phyloP scores from a whole-genome alignment of 306 rosid species.

The Lablab purpureus region DNA sequence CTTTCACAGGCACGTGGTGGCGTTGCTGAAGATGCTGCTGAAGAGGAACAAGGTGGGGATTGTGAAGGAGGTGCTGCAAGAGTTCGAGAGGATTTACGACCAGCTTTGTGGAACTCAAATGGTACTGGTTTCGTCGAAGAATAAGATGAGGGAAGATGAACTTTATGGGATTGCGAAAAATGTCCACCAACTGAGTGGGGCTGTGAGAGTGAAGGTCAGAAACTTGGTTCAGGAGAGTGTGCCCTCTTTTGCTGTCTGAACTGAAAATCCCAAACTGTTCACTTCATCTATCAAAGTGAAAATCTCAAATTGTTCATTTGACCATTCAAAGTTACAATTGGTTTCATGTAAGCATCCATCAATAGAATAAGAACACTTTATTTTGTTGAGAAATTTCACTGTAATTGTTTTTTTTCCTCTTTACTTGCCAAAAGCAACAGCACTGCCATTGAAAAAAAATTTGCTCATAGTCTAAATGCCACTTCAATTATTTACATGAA shows the following conservation, averaged over 20 bases:
- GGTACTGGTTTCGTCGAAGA: slow-evolving; percentile 62
- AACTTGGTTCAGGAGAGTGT: slow-evolving; percentile 50
- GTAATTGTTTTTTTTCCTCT: too few species aligned
- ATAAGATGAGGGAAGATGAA: slow-evolving; percentile 54
- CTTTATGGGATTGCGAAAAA: slow-evolving; percentile 60
- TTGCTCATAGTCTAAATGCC: too few species aligned
- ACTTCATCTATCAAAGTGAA: background rate
- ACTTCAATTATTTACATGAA: too few species aligned
- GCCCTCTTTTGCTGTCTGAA: slow-evolving; percentile 46
- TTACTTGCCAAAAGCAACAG: too few species aligned
- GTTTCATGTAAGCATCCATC: background rate
- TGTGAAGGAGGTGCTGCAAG: slow-evolving; percentile 63
- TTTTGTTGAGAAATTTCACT: too few species aligned
- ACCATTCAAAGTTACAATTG: too few species aligned
- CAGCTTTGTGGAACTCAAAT: slow-evolving; percentile 66
- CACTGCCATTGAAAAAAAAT: too few species aligned
- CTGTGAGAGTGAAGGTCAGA: slow-evolving; percentile 62
- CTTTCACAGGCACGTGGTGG: slow-evolving; percentile 62
- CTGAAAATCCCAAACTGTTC: background rate
- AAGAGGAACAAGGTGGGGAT: slow-evolving; percentile 63
- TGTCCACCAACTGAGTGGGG: slow-evolving; percentile 61
- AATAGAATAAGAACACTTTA: background rate
- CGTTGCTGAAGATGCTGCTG: slow-evolving; percentile 66
- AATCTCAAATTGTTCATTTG: background rate
- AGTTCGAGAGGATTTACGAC: slow-evolving; percentile 75